A percentile compares a stretch with the other conserved stretches of the same genome.
phyloP scores from a whole-genome alignment of 2,329 filamentous ascomycete species.

The Colletotrichum horii region DNA sequence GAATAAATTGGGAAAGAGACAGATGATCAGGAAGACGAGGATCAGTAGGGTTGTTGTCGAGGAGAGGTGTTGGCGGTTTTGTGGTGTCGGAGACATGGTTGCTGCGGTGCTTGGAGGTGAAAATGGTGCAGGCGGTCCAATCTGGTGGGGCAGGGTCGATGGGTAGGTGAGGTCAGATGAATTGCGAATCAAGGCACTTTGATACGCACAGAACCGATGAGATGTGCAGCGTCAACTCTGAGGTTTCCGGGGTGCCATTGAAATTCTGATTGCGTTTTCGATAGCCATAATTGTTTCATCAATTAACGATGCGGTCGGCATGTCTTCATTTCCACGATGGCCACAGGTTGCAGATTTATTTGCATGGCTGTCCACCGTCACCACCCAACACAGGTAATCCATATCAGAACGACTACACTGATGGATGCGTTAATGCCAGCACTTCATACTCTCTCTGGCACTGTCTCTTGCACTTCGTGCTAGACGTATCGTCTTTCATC shows the following conservation, averaged over 20 bases:
- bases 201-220: not conserved
- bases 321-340: not conserved
- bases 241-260: not conserved
- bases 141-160: constrained; percentile 20
- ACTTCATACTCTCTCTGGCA: not conserved
- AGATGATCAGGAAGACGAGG: constrained; percentile 52
- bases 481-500: not conserved
- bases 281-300: not conserved
- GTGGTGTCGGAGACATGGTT: constrained; percentile 45
- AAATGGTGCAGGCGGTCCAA: constrained; percentile 10
- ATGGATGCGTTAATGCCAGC: not conserved
- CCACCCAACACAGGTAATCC: not conserved
- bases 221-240: not conserved
- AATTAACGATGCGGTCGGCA: not conserved
- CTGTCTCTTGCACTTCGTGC: not conserved
- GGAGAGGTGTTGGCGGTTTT: constrained; percentile 35
- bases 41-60: constrained; percentile 50
- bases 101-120: constrained; percentile 10
- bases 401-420: not conserved
- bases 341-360: not conserved
- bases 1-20: constrained; percentile 59
- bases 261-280: not conserved
- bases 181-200: constrained; percentile 6
- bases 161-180: constrained; percentile 19
- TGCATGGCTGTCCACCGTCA: not conserved